Conservation (phyloP, 345 rosid genomes). For the Turritis glabra region DNA sequence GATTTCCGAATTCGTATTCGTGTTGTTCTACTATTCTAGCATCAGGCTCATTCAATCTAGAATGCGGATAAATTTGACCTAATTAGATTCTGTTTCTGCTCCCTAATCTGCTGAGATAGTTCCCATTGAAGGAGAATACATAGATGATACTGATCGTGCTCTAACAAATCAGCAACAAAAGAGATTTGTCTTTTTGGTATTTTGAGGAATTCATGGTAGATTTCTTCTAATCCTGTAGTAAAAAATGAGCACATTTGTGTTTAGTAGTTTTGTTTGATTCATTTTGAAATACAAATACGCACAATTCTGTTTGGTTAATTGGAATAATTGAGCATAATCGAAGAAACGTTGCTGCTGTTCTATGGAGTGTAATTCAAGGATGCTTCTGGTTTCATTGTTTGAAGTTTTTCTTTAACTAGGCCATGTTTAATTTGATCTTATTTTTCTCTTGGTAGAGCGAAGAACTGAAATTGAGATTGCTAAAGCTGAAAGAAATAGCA, state of each 20-base stretch:
- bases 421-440: conserved; percentile 1
- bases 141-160: neutral
- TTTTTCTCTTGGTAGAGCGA: conserved; percentile 52
- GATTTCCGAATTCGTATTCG: neutral
- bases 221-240: neutral
- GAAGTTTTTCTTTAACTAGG: no score
- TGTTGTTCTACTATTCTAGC: neutral
- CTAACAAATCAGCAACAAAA: neutral
- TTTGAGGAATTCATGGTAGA: neutral
- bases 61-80: neutral
- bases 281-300: neutral
- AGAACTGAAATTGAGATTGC: conserved; percentile 68
- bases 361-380: no score
- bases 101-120: neutral
- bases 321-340: neutral
- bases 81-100: neutral
- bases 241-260: neutral
- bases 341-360: no score
- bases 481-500: conserved; percentile 66
- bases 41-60: neutral
- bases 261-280: neutral
- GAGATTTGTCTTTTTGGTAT: neutral
- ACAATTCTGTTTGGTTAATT: neutral
- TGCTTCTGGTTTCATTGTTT: neutral
- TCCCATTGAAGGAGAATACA: neutral